Evolutionary conservation across 768 basidiomycete genomes (phyloP).

Genomic region (Hirschioporus abietinus): DNA sequence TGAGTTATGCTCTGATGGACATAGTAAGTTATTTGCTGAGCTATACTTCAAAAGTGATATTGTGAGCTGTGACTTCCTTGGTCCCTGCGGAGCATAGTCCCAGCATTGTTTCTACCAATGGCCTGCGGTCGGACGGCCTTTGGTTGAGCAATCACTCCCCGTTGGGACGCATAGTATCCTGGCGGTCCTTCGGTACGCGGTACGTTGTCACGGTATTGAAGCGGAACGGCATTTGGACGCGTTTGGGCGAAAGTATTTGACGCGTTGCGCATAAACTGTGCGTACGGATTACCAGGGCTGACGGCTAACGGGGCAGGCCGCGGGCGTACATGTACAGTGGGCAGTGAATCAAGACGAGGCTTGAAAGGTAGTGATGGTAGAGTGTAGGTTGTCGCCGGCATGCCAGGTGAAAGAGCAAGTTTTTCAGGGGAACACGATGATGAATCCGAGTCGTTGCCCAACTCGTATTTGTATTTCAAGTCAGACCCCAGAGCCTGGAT

Average conservation of each 20-base stretch:
- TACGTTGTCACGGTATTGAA: neutral
- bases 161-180: neutral
- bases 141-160: neutral
- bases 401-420: neutral
- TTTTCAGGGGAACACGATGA: neutral
- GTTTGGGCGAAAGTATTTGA: neutral
- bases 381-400: neutral
- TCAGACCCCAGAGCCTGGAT: neutral
- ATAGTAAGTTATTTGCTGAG: no score
- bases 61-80: no score
- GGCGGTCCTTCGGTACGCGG: neutral
- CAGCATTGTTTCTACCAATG: neutral
- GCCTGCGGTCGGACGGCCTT: neutral
- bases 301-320: neutral
- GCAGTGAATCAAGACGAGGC: neutral
- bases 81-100: neutral
- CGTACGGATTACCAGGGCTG: neutral
- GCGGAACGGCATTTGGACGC: neutral
- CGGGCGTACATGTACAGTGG: neutral
- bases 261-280: neutral
- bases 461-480: neutral
- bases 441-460: neutral
- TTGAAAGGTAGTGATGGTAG: neutral
- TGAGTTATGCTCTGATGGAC: no score
- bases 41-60: no score